These are phyloP conservation scores for Amyloporia xantha DNA, from an alignment of 768 basidiomycete species.

Conservation along the genomic window DNA sequence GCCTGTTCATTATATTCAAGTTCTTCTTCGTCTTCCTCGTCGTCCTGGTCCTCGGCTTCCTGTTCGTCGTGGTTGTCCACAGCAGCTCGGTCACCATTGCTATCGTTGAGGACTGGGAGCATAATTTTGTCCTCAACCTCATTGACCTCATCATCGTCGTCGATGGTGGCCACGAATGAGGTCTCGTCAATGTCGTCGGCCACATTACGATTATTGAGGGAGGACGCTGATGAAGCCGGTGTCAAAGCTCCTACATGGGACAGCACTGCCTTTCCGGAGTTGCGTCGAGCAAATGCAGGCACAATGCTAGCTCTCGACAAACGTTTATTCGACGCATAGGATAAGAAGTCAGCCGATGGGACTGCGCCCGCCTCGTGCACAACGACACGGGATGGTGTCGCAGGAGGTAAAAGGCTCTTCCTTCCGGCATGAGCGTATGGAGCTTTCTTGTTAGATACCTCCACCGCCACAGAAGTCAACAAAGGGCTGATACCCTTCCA, in stretches of 20 bases:
- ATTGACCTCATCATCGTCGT: conserved; percentile 5
- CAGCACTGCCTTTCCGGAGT: neutral
- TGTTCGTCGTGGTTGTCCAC: too few species aligned
- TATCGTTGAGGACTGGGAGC: conserved; percentile 4
- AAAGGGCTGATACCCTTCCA: conserved; percentile 13
- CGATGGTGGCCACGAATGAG: neutral
- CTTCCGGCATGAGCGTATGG: neutral
- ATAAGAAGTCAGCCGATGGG: neutral
- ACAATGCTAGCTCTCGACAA: neutral
- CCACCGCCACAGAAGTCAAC: conserved; percentile 5
- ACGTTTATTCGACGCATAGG: neutral
- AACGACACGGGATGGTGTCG: conserved; percentile 1
- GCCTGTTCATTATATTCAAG: neutral
- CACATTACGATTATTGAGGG: neutral
- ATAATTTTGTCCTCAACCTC: conserved; percentile 11
- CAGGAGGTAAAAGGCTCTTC: neutral
- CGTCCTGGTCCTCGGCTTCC: conserved; percentile 2
- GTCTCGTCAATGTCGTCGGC: neutral
- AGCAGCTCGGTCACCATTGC: neutral
- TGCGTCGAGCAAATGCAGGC: neutral
- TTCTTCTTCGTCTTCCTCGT: neutral
- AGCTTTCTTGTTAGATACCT: neutral
- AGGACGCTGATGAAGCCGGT: neutral
- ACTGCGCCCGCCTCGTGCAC: neutral
- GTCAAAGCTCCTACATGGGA: neutral